phyloP scores from a whole-genome alignment of 345 rosid genomes.

The Hibiscus syriacus region DNA sequence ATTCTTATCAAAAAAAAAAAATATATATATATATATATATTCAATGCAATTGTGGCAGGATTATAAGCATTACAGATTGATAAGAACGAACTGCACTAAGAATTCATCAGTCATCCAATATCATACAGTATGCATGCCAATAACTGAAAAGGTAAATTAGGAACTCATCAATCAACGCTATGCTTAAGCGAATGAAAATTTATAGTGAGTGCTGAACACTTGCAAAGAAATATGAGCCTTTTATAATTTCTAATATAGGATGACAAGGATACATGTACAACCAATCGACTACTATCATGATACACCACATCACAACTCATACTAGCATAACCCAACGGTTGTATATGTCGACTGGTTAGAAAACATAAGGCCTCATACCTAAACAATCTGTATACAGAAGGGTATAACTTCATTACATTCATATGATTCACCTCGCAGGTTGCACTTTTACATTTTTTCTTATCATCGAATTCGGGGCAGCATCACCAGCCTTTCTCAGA shows the following conservation, averaged over 20 bases:
- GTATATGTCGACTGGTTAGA: neutral
- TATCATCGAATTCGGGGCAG: slow-evolving; percentile 18
- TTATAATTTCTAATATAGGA: neutral
- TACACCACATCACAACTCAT: neutral
- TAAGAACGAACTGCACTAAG: too few relatives aligned
- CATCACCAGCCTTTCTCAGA: slow-evolving; percentile 40
- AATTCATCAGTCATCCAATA: too few relatives aligned
- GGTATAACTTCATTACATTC: slow-evolving; percentile 2
- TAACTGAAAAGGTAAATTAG: too few relatives aligned
- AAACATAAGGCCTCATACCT: neutral
- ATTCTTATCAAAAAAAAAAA: too few relatives aligned
- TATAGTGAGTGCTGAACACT: neutral
- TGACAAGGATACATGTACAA: neutral
- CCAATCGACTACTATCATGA: neutral
- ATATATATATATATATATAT: too few relatives aligned
- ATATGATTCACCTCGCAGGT: slow-evolving; percentile 16
- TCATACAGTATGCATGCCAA: too few relatives aligned
- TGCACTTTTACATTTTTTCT: slow-evolving; percentile 27
- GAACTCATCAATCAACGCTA: too few relatives aligned
- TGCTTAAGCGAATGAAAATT: too few relatives aligned
- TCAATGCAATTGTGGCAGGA: too few relatives aligned
- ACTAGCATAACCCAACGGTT: neutral
- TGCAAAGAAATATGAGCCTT: neutral
- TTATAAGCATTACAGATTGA: too few relatives aligned
- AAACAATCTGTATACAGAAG: neutral